A percentile compares a stretch with the other conserved stretches of the same genome.
Conservation (phyloP, 129 eudicot genomes). For the Flaveria sonorensis region DNA sequence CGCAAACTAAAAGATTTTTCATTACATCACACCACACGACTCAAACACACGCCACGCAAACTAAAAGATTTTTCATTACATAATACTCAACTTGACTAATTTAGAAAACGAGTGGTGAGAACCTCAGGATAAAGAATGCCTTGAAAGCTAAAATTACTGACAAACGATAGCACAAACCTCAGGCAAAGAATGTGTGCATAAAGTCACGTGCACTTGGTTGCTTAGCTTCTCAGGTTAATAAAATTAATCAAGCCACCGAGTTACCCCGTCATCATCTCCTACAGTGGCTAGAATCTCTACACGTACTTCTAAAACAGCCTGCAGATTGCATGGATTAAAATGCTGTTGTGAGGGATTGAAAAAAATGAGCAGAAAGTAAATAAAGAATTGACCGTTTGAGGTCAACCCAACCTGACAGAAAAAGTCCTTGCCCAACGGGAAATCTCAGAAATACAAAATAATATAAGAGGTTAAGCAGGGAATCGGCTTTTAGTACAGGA, state of each 20-base stretch:
- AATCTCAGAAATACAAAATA: not conserved
- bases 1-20: not conserved
- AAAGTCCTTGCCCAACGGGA: not conserved
- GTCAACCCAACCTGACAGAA: not conserved
- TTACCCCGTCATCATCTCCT: conserved; percentile 83
- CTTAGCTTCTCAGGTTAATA: conserved; percentile 16
- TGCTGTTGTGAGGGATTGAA: not conserved
- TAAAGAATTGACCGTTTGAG: not conserved
- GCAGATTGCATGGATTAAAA: conserved; percentile 34
- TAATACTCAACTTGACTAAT: conserved; percentile 19
- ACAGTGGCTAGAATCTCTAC: conserved; percentile 82
- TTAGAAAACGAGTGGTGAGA: conserved; percentile 11
- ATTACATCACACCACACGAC: conserved; percentile 24
- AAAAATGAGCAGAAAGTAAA: not conserved
- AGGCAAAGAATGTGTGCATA: conserved; percentile 22
- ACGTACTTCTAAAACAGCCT: conserved; percentile 89
- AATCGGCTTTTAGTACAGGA: not conserved
- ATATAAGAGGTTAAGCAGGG: not conserved
- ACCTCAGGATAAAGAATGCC: conserved; percentile 30
- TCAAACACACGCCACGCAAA: conserved; percentile 10
- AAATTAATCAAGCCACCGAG: conserved; percentile 88
- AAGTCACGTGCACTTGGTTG: conserved; percentile 1
- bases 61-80: conserved; percentile 19
- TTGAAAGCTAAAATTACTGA: conserved; percentile 14
- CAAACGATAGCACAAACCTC: conserved; percentile 35